These are phyloP conservation scores for Raphanus sativus DNA, from an alignment of 345 rosid species.

Conservation along the genomic window DNA sequence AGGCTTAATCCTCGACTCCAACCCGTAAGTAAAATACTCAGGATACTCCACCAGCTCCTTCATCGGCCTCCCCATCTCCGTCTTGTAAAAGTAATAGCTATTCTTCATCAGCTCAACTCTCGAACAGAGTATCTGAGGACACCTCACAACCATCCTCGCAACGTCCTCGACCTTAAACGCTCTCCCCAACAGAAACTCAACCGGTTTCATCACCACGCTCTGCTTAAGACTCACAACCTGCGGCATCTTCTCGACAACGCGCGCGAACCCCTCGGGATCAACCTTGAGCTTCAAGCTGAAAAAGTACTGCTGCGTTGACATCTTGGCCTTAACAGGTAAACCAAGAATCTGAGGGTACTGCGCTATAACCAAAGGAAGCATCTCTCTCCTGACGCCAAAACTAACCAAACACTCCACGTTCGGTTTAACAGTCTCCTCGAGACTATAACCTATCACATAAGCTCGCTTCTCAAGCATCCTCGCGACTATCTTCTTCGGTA, in stretches of 20 bases:
- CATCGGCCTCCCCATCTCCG: constrained; percentile 83
- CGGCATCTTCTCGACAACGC: constrained; percentile 82
- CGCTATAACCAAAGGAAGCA: constrained; percentile 56
- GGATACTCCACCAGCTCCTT: constrained; percentile 85
- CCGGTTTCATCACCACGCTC: constrained; percentile 73
- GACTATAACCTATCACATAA: constrained; percentile 77
- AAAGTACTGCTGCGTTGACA: constrained; percentile 85
- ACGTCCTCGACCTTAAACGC: constrained; percentile 59
- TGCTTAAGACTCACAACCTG: constrained; percentile 85
- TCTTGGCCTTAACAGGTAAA: constrained; percentile 79
- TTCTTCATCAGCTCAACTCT: constrained; percentile 79
- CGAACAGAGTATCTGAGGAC: constrained; percentile 71
- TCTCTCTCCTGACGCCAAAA: constrained; percentile 69
- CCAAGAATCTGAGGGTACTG: constrained; percentile 86
- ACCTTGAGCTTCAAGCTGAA: constrained; percentile 80
- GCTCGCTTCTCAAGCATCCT: constrained; percentile 90
- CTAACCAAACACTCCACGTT: constrained; percentile 80
- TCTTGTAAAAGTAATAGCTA: constrained; percentile 73
- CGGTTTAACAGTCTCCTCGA: constrained; percentile 85
- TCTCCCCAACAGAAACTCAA: constrained; percentile 73
- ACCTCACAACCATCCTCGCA: constrained; percentile 72
- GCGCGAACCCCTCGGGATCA: constrained; percentile 78
- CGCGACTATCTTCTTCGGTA: constrained; percentile 74
- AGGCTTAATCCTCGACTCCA: constrained; percentile 93
- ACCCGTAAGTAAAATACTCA: constrained; percentile 83